Evolutionary conservation across 2,329 filamentous ascomycete genomes (phyloP).

Genomic region (Penicillium sumatraense): DNA sequence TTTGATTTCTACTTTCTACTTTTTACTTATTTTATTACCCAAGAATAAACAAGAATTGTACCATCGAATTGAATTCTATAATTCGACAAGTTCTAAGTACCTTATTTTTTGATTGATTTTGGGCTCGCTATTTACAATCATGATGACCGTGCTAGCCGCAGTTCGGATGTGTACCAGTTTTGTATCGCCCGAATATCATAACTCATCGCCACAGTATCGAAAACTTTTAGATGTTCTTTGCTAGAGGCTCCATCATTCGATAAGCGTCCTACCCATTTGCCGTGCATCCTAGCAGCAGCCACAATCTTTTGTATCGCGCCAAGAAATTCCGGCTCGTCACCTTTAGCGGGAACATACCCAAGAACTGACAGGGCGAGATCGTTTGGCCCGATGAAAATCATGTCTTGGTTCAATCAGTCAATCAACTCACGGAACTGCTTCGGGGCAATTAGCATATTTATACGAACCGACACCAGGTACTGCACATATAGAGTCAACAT

Average conservation of each 20-base stretch:
- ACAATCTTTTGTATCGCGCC: slow-evolving; percentile 63
- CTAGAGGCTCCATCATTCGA: slow-evolving; percentile 49
- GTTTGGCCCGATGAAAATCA: slow-evolving; percentile 40
- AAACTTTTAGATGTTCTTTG: slow-evolving; percentile 44
- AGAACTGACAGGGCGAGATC: slow-evolving; percentile 56
- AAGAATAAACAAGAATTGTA: too few relatives aligned
- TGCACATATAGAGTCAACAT: slow-evolving; percentile 46
- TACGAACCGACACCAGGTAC: slow-evolving; percentile 39
- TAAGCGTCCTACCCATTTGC: slow-evolving; percentile 66
- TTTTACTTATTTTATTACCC: too few relatives aligned
- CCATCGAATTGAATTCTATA: too few relatives aligned
- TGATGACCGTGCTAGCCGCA: slow-evolving; percentile 42
- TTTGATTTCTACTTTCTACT: too few relatives aligned
- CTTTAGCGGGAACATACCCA: slow-evolving; percentile 60
- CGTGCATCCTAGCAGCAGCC: slow-evolving; percentile 61
- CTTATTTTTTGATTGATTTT: too few relatives aligned
- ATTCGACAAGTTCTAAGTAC: too few relatives aligned
- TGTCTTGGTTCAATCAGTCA: slow-evolving; percentile 17
- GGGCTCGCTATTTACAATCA: too few relatives aligned
- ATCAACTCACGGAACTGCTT: not conserved
- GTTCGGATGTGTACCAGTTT: slow-evolving; percentile 52
- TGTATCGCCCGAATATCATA: slow-evolving; percentile 54
- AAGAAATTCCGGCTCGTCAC: slow-evolving; percentile 60
- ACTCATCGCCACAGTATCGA: slow-evolving; percentile 52
- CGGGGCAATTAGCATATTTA: not conserved